A percentile compares a stretch with the other conserved stretches of the same genome.
Conservation (phyloP, 306 rosid species). For the Sindora glabra region DNA sequence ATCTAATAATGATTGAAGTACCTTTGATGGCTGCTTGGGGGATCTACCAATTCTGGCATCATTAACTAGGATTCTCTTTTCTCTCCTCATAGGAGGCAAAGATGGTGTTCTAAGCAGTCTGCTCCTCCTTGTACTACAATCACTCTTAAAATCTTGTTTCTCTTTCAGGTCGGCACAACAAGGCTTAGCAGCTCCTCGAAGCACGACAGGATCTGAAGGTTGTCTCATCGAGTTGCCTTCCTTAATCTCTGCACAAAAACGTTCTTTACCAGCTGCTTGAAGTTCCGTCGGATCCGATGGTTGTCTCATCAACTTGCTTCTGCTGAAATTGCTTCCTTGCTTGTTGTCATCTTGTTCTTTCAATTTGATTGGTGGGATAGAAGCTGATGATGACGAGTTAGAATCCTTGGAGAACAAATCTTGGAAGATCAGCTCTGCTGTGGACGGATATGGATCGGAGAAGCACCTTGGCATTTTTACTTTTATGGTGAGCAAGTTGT, state of each 20-base stretch:
- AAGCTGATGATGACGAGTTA: conserved; percentile 27
- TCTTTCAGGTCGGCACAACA: conserved; percentile 18
- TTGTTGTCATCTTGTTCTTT: conserved; percentile 24
- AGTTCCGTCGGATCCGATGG: conserved; percentile 15
- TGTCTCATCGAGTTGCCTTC: conserved; percentile 19
- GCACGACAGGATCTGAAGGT: conserved; percentile 19
- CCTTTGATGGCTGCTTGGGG: conserved; percentile 36
- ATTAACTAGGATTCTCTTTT: conserved; percentile 25
- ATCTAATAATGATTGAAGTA: conserved; percentile 10
- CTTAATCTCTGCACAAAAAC: conserved; percentile 14
- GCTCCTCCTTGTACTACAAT: conserved; percentile 13
- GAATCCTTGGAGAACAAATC: conserved; percentile 25
- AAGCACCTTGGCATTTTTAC: conserved; percentile 47
- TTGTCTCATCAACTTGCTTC: conserved; percentile 17
- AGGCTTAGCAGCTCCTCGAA: not conserved
- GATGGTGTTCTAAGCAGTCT: conserved; percentile 36
- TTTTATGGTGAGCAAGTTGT: conserved; percentile 41
- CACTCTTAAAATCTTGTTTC: not conserved
- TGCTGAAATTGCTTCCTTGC: conserved; percentile 4
- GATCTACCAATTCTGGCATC: conserved; percentile 31
- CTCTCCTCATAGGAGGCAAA: conserved; percentile 41
- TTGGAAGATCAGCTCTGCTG: conserved; percentile 9
- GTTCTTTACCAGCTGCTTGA: conserved; percentile 10
- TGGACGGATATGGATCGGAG: conserved; percentile 61
- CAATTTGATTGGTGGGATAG: conserved; percentile 41